Evolutionary conservation across 352 stramenopile genomes (phyloP).

Genomic region (Globisporangium parvum): DNA sequence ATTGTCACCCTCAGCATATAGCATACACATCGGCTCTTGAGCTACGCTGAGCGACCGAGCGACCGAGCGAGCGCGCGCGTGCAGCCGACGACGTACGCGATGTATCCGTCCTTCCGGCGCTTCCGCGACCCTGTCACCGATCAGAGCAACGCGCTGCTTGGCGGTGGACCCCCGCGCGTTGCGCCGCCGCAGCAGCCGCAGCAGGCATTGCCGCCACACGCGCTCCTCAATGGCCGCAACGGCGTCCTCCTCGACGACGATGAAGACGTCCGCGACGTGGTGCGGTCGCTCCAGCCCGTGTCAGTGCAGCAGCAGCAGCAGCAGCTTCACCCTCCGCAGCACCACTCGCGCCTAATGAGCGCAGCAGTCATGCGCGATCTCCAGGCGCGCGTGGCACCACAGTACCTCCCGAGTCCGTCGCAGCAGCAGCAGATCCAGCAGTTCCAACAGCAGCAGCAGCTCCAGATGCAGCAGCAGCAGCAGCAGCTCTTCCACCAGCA

Average conservation of each 20-base stretch:
- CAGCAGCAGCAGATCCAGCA: constrained; percentile 17
- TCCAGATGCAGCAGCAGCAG: constrained; percentile 28
- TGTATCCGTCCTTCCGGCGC: constrained; percentile 13
- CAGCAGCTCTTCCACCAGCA: constrained; percentile 13
- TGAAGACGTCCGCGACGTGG: constrained; percentile 11
- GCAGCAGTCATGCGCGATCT: constrained; percentile 6
- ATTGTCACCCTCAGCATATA: too few relatives aligned
- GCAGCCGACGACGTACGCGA: neutral
- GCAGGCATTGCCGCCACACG: neutral
- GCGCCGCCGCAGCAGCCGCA: constrained; percentile 5
- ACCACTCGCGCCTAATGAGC: constrained; percentile 1
- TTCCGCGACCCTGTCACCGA: constrained; percentile 4
- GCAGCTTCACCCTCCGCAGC: neutral
- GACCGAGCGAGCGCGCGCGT: neutral
- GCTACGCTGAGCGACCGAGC: neutral
- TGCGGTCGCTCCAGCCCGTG: constrained; percentile 12
- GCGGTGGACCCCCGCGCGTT: neutral
- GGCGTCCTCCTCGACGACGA: neutral
- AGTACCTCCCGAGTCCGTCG: constrained; percentile 10
- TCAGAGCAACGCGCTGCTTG: neutral
- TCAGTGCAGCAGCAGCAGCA: neutral
- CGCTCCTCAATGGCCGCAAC: neutral
- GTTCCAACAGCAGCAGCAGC: constrained; percentile 19
- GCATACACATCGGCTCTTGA: too few relatives aligned
- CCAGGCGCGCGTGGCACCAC: constrained; percentile 7